Evolutionary conservation across 768 basidiomycete genomes (phyloP), one percentile per base, ranked within the genome.

Genomic region (Phylloporus rhodoxanthus): DNA sequence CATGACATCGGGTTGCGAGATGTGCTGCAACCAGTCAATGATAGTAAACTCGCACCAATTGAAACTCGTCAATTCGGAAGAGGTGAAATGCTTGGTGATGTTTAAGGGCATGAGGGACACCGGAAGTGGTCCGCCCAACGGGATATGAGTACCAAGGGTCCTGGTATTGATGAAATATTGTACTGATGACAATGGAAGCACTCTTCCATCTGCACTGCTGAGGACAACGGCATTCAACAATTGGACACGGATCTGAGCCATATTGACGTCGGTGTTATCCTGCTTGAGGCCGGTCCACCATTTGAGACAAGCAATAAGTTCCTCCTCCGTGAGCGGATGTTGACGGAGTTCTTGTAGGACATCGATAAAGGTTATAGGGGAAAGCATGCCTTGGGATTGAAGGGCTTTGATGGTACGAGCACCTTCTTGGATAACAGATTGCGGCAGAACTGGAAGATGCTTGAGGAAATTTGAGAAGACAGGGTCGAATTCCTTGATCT

Each of bases 41-140:
- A 94, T 64, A 0, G 79, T 75, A 8, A 98, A 71, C 61, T 96
- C 91, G 19, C 72, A 69, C 88, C 92, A 95, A 2, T 80, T 80
- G 54, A 97, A 89, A 7, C 78, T 71, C 4, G 65, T 54, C 6
- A 94, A 69, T 20, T 75, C 71, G 3, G 74, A 71, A 0, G 76
- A 57, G 7, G 75, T 63, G 53, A 94, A 76, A 13, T 76, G 65
- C 51, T 80, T 82, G 54, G 84, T 83, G 43, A 95, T 65, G 19
- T 64, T 70, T 50, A 82, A 67, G 1, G 91, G 91, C 1, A 96
- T 73, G 5, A 91, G 79, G 55, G 85, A 75, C 4, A 69, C 63
- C 1, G 94, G 93, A 9, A 94, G 69, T 2, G 92, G 92, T 9
- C 87, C 81, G 55, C 92, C 89, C 45, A 68, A 47, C 2, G 88